Evolutionary conservation across 2,329 filamentous ascomycete genomes (phyloP), one percentile per base, ranked within the genome.

Genomic region (Beauveria bassiana): DNA sequence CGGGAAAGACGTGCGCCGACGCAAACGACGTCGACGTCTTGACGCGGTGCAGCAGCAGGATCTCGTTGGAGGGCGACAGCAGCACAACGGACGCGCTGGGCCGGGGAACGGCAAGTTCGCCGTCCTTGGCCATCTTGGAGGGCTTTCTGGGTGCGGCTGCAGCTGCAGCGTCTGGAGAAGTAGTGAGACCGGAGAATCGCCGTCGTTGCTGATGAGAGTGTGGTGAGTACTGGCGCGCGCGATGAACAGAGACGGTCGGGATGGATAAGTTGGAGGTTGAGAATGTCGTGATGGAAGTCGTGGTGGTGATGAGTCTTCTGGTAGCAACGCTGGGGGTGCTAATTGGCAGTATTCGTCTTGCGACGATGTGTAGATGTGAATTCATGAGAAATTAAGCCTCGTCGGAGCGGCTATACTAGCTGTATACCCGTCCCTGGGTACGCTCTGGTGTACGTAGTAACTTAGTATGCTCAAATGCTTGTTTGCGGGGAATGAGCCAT

Each of bases 1-100:
- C 95, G 0, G 95, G 93, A 67, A 99, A 99, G 64, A 99, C 95
- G 70, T 98, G 92, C 0, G 93, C 95, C 0, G 91, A 93, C 4
- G 93, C 85, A 70, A 97, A 98, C 3, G 92, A 89, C 1, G 84
- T 86, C 0, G 91, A 95, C 1, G 88, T 91, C 65, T 87, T 82
- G 3, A 96, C 91, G 64, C 95, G 87, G 72, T 92, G 92, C 9
- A 98, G 85, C 20, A 98, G 85, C 1, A 99, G 82, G 52, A 98
- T 85, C 72, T 96, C 86, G 72, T 98, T 97, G 56, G 82, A 80
- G 0, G 92, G 89, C 0, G 95, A 97, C 53, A 99, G 79, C 16
- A 98, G 81, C 40, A 98, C 78, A 52, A 98, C 86, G 66, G 91
- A 96, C 14, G 87, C 83, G 71, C 86, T 90, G 2, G 88, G 87